Evolutionary conservation across 1,284 basidiomycete species (phyloP).

Genomic region (Uromyces viciae-fabae): DNA sequence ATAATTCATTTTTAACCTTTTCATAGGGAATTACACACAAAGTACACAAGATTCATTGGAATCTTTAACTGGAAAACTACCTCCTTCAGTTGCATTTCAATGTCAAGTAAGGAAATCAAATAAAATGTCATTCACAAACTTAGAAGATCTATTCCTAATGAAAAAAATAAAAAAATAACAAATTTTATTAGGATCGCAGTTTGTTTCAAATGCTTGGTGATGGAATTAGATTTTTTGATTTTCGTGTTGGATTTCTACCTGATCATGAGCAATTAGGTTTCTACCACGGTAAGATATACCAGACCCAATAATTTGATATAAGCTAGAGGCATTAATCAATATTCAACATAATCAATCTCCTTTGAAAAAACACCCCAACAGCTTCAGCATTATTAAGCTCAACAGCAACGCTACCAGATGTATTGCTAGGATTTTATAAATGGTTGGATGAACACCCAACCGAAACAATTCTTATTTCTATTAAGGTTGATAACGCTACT

Average conservation of each 20-base stretch:
- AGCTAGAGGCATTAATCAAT: background rate
- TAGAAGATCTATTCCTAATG: no score
- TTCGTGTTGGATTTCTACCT: constrained; percentile 47
- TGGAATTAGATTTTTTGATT: constrained; percentile 49
- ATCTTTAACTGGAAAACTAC: constrained; percentile 31
- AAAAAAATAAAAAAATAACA: no score
- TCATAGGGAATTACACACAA: constrained; percentile 33
- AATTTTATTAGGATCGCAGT: constrained; percentile 48
- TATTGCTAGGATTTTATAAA: constrained; percentile 49
- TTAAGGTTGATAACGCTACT: constrained; percentile 46
- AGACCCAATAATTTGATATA: background rate
- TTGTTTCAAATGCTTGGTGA: constrained; percentile 50
- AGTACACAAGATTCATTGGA: constrained; percentile 1
- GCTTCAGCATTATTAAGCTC: constrained; percentile 47
- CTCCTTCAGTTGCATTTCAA: constrained; percentile 31
- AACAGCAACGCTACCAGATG: constrained; percentile 49
- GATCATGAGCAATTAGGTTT: constrained; percentile 46
- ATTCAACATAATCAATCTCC: background rate
- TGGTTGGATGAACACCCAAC: constrained; percentile 50
- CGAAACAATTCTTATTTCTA: constrained; percentile 49
- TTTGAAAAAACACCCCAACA: background rate
- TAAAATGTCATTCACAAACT: background rate
- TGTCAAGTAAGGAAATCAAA: constrained; percentile 32
- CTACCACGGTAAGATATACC: constrained; percentile 48
- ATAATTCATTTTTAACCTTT: background rate